Evolutionary conservation across 306 rosid species (phyloP).

Genomic region (Clitoria ternatea): DNA sequence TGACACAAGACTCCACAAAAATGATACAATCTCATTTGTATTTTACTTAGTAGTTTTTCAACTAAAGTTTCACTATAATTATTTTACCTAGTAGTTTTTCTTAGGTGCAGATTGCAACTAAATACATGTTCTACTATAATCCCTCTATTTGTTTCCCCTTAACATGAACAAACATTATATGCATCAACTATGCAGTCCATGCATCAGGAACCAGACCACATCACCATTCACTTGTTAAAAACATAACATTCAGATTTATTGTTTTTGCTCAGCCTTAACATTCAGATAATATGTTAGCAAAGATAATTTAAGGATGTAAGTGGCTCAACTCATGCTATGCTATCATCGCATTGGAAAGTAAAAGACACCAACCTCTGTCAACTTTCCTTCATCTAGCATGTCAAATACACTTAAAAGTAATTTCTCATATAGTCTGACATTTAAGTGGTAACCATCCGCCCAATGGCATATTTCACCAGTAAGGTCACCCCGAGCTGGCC

Average conservation of each 20-base stretch:
- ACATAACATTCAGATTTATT: not conserved
- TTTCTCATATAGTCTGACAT: constrained; percentile 89
- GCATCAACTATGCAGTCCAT: constrained; percentile 20
- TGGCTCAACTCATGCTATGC: constrained; percentile 8
- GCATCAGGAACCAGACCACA: constrained; percentile 4
- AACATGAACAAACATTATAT: not conserved
- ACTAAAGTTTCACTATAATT: not conserved
- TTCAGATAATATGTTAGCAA: constrained; percentile 8
- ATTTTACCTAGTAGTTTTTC: not conserved
- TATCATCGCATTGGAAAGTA: constrained; percentile 24
- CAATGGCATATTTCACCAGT: constrained; percentile 99
- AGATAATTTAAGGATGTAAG: constrained; percentile 15
- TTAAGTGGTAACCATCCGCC: constrained; percentile 95
- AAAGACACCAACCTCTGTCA: constrained; percentile 77
- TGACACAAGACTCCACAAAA: constrained; percentile 11
- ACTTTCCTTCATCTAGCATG: constrained; percentile 93
- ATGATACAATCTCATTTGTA: not conserved
- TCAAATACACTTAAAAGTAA: constrained; percentile 89
- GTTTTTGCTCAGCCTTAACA: no score
- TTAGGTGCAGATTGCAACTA: constrained; percentile 9
- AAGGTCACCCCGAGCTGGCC: constrained; percentile 98
- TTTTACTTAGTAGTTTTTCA: not conserved
- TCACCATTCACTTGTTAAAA: constrained; percentile 1
- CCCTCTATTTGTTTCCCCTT: not conserved
- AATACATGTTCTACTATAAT: constrained; percentile 8